phyloP scores from a whole-genome alignment of 2,329 filamentous ascomycete genomes.

The Ciborinia camelliae region DNA sequence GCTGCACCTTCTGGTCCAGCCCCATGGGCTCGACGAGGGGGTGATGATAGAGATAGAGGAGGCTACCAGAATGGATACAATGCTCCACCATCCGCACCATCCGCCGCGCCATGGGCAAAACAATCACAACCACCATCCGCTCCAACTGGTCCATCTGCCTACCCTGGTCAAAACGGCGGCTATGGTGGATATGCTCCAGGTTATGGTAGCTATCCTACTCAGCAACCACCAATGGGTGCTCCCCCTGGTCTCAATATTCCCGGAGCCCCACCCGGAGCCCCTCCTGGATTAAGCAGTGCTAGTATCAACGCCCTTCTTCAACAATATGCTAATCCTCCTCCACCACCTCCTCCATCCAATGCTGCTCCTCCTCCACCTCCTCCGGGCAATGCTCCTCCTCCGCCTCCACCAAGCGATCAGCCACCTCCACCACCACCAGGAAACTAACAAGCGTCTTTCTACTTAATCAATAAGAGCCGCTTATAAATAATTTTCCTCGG shows the following conservation, averaged over 20 bases:
- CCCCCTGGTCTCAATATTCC: conserved; percentile 36
- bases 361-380: conserved; percentile 40
- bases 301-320: conserved; percentile 65
- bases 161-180: conserved; percentile 47
- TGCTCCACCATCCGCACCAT: conserved; percentile 52
- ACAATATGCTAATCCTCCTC: conserved; percentile 50
- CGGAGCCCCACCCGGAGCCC: too few relatives aligned
- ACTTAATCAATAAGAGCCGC: background rate
- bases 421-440: conserved; percentile 27
- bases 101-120: conserved; percentile 41
- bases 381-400: conserved; percentile 58
- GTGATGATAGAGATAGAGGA: conserved; percentile 42
- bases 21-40: conserved; percentile 61
- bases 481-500: background rate
- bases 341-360: conserved; percentile 52
- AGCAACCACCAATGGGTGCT: conserved; percentile 46
- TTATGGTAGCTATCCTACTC: conserved; percentile 40
- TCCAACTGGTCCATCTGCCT: conserved; percentile 31
- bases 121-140: conserved; percentile 41
- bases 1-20: conserved; percentile 44
- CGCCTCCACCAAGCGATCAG: conserved; percentile 50
- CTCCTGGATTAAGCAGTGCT: conserved; percentile 50
- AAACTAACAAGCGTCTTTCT: conserved; percentile 7
- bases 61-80: conserved; percentile 47
- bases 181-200: conserved; percentile 50